Conservation (phyloP, 805 yeast species). For the Wickerhamiella cacticola region DNA sequence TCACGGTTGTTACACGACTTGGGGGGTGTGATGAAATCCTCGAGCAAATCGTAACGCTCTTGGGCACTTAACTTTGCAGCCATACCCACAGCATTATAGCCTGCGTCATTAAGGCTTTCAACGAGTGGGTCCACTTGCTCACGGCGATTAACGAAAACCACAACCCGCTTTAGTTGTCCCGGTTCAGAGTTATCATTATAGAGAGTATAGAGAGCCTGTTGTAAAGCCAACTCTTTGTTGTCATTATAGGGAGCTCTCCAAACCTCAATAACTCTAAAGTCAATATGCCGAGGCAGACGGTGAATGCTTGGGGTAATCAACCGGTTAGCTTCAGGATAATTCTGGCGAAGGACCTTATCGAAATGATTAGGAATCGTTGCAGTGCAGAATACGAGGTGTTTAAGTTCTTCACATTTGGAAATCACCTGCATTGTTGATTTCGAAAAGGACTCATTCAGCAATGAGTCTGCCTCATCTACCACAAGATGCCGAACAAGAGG, state of each 20-base stretch:
- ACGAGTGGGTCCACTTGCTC: conserved; percentile 50
- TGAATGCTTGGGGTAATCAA: conserved; percentile 76
- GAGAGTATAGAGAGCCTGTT: conserved; percentile 79
- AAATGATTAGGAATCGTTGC: conserved; percentile 83
- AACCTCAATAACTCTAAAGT: conserved; percentile 65
- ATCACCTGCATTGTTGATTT: conserved; percentile 50
- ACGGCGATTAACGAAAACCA: conserved; percentile 74
- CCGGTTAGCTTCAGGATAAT: conserved; percentile 54
- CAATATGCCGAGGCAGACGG: conserved; percentile 64
- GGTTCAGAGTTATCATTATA: conserved; percentile 71
- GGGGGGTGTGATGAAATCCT: conserved; percentile 55
- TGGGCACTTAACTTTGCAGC: conserved; percentile 53
- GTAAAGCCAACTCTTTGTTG: conserved; percentile 69
- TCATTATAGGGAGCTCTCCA: conserved; percentile 70
- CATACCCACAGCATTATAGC: conserved; percentile 51
- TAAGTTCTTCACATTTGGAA: conserved; percentile 39
- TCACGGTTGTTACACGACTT: conserved; percentile 20
- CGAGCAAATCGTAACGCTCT: conserved; percentile 46
- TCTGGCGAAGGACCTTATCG: conserved; percentile 43
- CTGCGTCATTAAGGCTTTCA: conserved; percentile 39
- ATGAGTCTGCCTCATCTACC: conserved; percentile 88
- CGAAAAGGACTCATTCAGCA: conserved; percentile 71
- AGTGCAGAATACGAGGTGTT: conserved; percentile 63
- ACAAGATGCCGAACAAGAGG: conserved; percentile 49
- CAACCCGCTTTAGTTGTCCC: conserved; percentile 61